Conservation (phyloP, 495 filamentous ascomycete genomes). For the Lophiostoma macrostomum region DNA sequence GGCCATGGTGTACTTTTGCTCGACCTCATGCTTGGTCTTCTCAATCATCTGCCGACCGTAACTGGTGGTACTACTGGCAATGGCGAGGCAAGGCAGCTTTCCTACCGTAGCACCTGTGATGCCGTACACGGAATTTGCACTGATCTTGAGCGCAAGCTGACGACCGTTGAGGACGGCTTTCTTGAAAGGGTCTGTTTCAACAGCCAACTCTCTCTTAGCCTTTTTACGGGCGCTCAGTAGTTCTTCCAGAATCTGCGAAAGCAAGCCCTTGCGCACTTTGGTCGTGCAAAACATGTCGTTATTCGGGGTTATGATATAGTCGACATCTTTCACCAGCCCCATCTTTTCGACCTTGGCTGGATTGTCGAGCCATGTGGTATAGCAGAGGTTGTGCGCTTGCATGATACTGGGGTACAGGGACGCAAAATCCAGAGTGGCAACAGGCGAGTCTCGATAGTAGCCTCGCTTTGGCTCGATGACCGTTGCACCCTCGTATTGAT, state of each 20-base stretch:
- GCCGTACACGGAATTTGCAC: slow-evolving; percentile 97
- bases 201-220: slow-evolving; percentile 85
- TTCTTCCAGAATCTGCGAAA: slow-evolving; percentile 94
- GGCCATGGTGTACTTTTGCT: slow-evolving; percentile 79
- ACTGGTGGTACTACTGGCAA: slow-evolving; percentile 92
- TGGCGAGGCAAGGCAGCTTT: slow-evolving; percentile 90
- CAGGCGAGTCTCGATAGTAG: slow-evolving; percentile 89
- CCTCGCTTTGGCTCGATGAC: slow-evolving; percentile 93
- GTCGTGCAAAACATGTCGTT: slow-evolving; percentile 88
- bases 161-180: slow-evolving; percentile 97
- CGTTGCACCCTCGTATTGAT: slow-evolving; percentile 96
- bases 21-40: slow-evolving; percentile 90
- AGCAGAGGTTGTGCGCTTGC: slow-evolving; percentile 97
- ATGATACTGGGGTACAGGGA: slow-evolving; percentile 99
- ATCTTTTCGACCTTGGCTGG: slow-evolving; percentile 70
- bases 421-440: slow-evolving; percentile 98
- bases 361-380: slow-evolving; percentile 90
- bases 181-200: slow-evolving; percentile 93
- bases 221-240: slow-evolving; percentile 83
- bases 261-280: slow-evolving; percentile 84
- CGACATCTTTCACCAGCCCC: slow-evolving; percentile 73
- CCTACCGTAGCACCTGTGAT: slow-evolving; percentile 93
- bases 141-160: slow-evolving; percentile 93
- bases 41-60: slow-evolving; percentile 99
- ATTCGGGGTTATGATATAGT: slow-evolving; percentile 95